These are phyloP conservation scores for Lecanicillium sp. DNA, from an alignment of 2,329 filamentous ascomycete species.

Conservation along the genomic window DNA sequence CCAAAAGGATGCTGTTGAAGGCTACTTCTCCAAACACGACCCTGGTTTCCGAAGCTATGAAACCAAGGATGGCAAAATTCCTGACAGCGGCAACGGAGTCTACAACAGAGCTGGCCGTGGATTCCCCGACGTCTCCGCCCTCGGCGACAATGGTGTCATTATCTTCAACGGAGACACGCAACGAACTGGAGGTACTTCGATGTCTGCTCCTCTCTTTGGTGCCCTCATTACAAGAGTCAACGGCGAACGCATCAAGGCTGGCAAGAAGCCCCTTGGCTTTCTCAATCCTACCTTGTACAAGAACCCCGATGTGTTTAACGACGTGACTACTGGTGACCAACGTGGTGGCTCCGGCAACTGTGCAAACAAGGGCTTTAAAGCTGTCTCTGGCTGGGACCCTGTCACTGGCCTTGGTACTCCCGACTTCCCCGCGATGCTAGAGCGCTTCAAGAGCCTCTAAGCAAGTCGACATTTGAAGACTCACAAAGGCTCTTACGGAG, in stretches of 20 bases:
- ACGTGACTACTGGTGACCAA: slow-evolving; percentile 7
- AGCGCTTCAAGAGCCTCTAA: neutral
- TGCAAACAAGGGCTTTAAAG: neutral
- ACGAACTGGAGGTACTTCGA: slow-evolving; percentile 11
- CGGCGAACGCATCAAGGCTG: slow-evolving; percentile 17
- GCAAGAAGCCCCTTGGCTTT: slow-evolving; percentile 34
- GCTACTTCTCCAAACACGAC: slow-evolving; percentile 32
- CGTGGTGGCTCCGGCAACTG: neutral
- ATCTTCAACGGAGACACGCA: slow-evolving; percentile 24
- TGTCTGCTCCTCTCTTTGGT: slow-evolving; percentile 17
- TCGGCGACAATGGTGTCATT: slow-evolving; percentile 41
- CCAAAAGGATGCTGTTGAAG: slow-evolving; percentile 33
- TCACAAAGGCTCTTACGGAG: too few species aligned
- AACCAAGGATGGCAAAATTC: slow-evolving; percentile 30
- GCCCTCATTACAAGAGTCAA: slow-evolving; percentile 19
- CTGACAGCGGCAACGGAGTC: slow-evolving; percentile 21
- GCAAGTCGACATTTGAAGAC: neutral
- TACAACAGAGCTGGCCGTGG: slow-evolving; percentile 36
- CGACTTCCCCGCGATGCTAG: slow-evolving; percentile 12
- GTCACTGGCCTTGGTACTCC: slow-evolving; percentile 14
- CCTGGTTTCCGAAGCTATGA: slow-evolving; percentile 26
- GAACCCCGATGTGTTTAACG: slow-evolving; percentile 9
- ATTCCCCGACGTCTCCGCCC: slow-evolving; percentile 33
- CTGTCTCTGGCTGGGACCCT: slow-evolving; percentile 12
- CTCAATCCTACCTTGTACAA: slow-evolving; percentile 14